These are phyloP conservation scores for Plasmodium malariae DNA, from an alignment of 169 alveolate genomes.

Conservation along the genomic window DNA sequence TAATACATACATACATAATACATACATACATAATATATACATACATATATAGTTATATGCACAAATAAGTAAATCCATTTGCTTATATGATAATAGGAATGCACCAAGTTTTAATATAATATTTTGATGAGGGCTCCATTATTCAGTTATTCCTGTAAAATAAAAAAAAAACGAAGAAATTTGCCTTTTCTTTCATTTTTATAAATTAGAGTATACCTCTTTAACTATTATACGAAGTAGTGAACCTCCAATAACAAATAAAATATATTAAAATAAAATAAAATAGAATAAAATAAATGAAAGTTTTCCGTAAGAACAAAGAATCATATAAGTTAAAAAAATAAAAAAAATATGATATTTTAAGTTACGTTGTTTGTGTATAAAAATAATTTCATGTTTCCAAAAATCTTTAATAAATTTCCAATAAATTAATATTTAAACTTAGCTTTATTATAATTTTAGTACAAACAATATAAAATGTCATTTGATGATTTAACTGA, in stretches of 20 bases:
- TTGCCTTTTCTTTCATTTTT: not conserved
- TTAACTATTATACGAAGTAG: not conserved
- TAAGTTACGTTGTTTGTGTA: not conserved
- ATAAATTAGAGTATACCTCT: not conserved
- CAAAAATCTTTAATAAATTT: not conserved
- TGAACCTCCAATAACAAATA: no score
- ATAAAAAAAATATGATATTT: constrained; percentile 8
- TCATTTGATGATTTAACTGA: constrained; percentile 77
- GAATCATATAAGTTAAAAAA: not conserved
- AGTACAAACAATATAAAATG: constrained; percentile 21
- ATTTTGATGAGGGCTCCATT: no score
- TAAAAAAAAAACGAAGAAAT: not conserved
- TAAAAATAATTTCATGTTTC: not conserved
- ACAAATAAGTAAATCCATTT: no score
- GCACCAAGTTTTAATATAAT: no score
- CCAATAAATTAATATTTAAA: not conserved
- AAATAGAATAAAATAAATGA: no score
- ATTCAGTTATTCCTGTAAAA: not conserved
- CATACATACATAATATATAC: no score
- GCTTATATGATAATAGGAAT: no score
- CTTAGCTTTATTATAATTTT: not conserved
- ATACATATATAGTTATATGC: no score
- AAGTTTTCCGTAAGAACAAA: not conserved
- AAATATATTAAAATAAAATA: no score
- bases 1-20: no score